Evolutionary conservation across 345 rosid genomes (phyloP).

Genomic region (Atalantia buxifolia): DNA sequence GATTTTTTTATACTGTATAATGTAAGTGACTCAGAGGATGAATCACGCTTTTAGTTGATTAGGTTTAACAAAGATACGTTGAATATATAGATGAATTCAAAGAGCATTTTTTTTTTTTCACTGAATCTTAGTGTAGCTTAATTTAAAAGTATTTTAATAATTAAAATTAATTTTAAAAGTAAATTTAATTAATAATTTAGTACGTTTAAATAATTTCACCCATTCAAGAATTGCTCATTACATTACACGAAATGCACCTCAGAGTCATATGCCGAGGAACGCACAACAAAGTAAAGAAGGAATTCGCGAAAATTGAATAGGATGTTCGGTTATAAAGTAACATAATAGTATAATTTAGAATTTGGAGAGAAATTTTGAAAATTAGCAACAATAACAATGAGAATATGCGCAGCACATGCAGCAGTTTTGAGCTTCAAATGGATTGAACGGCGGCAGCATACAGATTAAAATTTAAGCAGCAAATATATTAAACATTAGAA

Average conservation of each 20-base stretch:
- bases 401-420: neutral
- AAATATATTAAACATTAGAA: neutral
- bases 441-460: neutral
- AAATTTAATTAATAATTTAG: rapidly evolving
- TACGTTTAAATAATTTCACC: rapidly evolving
- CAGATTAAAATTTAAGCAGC: neutral
- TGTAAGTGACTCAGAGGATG: too few relatives aligned
- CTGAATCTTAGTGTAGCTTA: too few relatives aligned
- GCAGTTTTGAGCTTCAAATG: neutral
- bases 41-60: too few relatives aligned
- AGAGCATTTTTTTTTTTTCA: too few relatives aligned
- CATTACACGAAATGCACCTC: too few relatives aligned
- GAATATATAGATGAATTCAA: too few relatives aligned
- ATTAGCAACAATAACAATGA: neutral
- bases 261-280: too few relatives aligned
- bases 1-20: too few relatives aligned
- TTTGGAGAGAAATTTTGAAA: neutral
- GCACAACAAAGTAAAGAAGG: neutral
- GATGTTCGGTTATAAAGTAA: neutral
- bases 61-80: too few relatives aligned
- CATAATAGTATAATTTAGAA: neutral
- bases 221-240: too few relatives aligned
- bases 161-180: too few relatives aligned
- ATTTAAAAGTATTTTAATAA: too few relatives aligned
- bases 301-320: neutral